Evolutionary conservation across 208 protist genomes (phyloP).

Genomic region (Crithidia fasciculata): DNA sequence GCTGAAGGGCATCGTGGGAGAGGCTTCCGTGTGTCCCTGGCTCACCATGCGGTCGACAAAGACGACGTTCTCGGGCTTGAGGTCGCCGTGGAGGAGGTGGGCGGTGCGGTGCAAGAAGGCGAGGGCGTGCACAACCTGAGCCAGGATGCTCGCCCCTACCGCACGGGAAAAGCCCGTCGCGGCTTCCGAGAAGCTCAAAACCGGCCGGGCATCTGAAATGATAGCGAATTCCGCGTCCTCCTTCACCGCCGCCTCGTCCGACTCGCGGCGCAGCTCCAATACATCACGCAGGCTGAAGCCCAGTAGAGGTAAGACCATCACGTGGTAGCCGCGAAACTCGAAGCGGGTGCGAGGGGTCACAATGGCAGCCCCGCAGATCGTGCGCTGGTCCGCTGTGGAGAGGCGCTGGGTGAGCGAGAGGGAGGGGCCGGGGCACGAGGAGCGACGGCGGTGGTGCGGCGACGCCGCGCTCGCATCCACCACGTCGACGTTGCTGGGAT

Average conservation of each 20-base stretch:
- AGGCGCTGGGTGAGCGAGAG: conserved; percentile 3
- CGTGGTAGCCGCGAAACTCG: conserved; percentile 58
- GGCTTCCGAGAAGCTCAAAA: neutral
- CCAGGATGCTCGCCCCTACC: conserved; percentile 49
- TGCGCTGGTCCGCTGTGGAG: conserved; percentile 17
- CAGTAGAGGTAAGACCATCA: conserved; percentile 64
- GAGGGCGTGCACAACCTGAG: conserved; percentile 85
- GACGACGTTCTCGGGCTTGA: conserved; percentile 94
- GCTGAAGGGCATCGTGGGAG: neutral
- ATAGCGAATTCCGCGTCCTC: no score
- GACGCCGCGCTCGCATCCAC: neutral
- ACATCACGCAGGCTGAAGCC: conserved; percentile 70
- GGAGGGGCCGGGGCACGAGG: neutral
- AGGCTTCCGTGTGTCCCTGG: neutral
- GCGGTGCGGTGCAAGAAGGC: conserved; percentile 59
- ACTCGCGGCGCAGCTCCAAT: conserved; percentile 40
- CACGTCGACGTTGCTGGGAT: neutral
- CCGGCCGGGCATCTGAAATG: no score
- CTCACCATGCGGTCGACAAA: conserved; percentile 31
- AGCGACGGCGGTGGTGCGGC: neutral
- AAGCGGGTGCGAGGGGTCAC: conserved; percentile 40
- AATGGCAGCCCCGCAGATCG: conserved; percentile 13
- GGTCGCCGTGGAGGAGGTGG: conserved; percentile 93
- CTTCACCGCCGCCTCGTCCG: conserved; percentile 3
- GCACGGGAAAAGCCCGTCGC: conserved; percentile 4